phyloP scores from a whole-genome alignment of 2,329 filamentous ascomycete species.

The Ceratocystis albifundus region DNA sequence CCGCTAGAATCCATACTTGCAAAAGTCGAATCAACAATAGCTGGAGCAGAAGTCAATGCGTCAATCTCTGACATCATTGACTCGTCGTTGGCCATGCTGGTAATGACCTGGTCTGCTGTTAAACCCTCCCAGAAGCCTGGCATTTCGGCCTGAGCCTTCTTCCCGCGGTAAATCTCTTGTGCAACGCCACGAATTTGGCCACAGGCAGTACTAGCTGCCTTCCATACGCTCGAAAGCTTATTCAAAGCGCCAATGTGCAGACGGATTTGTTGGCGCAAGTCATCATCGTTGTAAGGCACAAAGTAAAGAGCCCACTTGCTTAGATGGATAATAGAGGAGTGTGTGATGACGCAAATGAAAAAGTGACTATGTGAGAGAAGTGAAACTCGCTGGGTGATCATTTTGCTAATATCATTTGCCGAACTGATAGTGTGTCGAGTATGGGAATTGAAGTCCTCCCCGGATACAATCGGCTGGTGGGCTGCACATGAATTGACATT shows the following conservation, averaged over 20 bases:
- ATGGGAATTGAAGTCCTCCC: constrained; percentile 50
- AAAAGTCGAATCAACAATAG: constrained; percentile 15
- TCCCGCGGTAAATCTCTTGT: constrained; percentile 56
- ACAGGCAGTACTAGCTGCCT: constrained; percentile 56
- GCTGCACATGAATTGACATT: constrained; percentile 56
- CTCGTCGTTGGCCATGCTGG: constrained; percentile 45
- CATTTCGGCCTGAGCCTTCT: constrained; percentile 44
- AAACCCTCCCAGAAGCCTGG: constrained; percentile 45
- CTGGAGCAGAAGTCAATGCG: constrained; percentile 24
- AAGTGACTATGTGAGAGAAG: constrained; percentile 68
- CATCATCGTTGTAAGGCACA: constrained; percentile 49
- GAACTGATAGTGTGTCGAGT: constrained; percentile 71
- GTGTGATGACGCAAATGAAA: constrained; percentile 67
- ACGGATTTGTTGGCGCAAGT: constrained; percentile 61
- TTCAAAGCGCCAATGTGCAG: constrained; percentile 69
- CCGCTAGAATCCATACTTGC: not conserved
- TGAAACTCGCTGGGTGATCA: constrained; percentile 61
- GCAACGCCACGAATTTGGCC: constrained; percentile 67
- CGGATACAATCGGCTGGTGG: constrained; percentile 40
- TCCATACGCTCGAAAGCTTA: constrained; percentile 58
- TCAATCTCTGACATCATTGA: constrained; percentile 49
- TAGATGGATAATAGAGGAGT: constrained; percentile 70
- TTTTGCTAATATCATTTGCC: constrained; percentile 62
- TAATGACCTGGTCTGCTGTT: constrained; percentile 44
- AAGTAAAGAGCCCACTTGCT: constrained; percentile 62